Conservation (phyloP, 1,139 yeast species). For the Geotrichum australiense region DNA sequence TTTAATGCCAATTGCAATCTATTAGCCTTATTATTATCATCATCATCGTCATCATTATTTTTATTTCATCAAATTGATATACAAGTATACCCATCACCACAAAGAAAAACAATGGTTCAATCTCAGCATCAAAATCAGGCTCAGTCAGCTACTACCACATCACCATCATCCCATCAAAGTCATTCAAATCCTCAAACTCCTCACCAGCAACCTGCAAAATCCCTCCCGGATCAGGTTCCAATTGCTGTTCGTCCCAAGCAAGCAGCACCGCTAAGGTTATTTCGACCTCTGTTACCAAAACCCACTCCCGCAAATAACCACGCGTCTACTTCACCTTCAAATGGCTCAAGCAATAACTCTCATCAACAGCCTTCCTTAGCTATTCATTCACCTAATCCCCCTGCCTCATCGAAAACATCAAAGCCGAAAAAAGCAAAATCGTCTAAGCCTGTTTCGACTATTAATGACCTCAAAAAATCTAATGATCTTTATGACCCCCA, state of each 20-base stretch:
- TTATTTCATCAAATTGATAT: background rate
- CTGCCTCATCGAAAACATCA: background rate
- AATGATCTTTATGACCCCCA: constrained; percentile 4
- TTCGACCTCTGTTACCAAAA: constrained; percentile 16
- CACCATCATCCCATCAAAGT: background rate
- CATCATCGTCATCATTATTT: no score
- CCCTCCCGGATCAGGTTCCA: constrained; percentile 10
- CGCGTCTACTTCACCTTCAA: background rate
- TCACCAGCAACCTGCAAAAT: constrained; percentile 1
- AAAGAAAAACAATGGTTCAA: constrained; percentile 2
- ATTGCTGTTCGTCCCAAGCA: no score
- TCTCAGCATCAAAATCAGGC: constrained; percentile 1
- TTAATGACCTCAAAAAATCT: constrained; percentile 9
- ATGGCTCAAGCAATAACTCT: background rate
- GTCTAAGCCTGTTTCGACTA: constrained; percentile 2
- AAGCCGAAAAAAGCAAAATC: constrained; percentile 2
- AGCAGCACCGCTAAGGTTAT: no score
- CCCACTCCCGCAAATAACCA: constrained; percentile 17
- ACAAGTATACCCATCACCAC: background rate
- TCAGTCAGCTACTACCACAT: background rate
- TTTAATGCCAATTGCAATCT: background rate
- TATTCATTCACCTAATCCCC: background rate
- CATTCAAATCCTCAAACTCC: background rate
- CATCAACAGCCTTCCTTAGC: no score
- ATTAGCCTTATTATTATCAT: no score